Conservation (phyloP, 805 yeast species). For the Cyberlindnera galapagoensis region DNA sequence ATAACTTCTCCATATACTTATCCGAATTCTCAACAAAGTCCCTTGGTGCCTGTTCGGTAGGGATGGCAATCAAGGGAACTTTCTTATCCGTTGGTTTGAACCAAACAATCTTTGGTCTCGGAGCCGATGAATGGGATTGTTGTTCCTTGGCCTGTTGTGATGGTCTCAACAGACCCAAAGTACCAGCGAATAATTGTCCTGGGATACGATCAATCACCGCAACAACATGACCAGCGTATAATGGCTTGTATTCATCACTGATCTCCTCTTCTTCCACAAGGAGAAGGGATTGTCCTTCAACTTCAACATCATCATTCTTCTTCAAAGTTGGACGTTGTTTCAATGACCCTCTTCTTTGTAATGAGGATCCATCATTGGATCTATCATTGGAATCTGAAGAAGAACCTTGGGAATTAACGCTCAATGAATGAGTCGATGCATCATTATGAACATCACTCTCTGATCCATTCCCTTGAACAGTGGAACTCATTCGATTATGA, state of each 20-base stretch:
- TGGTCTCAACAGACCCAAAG: constrained; percentile 88
- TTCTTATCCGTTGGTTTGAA: constrained; percentile 97
- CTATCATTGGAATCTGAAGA: constrained; percentile 6
- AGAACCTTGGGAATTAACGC: constrained; percentile 6
- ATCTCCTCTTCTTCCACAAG: constrained; percentile 94
- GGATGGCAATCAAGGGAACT: constrained; percentile 96
- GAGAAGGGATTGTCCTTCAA: constrained; percentile 91
- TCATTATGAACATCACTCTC: constrained; percentile 75
- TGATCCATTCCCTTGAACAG: too few species aligned
- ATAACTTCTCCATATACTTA: constrained; percentile 69
- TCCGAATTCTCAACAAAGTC: constrained; percentile 94
- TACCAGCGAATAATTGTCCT: constrained; percentile 92
- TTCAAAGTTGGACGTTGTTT: constrained; percentile 95
- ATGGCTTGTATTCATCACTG: constrained; percentile 85
- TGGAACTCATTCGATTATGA: too few species aligned
- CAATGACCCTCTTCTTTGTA: constrained; percentile 80
- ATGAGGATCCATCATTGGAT: constrained; percentile 28
- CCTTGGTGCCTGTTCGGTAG: constrained; percentile 95
- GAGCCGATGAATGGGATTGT: constrained; percentile 28
- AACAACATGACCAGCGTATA: constrained; percentile 97
- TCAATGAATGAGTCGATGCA: constrained; percentile 57
- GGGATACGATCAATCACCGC: constrained; percentile 97
- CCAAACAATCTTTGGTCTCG: constrained; percentile 94
- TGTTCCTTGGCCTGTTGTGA: constrained; percentile 58
- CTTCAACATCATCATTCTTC: constrained; percentile 97